phyloP scores from a whole-genome alignment of 768 basidiomycete genomes.

The Psilocybe cyanescens region DNA sequence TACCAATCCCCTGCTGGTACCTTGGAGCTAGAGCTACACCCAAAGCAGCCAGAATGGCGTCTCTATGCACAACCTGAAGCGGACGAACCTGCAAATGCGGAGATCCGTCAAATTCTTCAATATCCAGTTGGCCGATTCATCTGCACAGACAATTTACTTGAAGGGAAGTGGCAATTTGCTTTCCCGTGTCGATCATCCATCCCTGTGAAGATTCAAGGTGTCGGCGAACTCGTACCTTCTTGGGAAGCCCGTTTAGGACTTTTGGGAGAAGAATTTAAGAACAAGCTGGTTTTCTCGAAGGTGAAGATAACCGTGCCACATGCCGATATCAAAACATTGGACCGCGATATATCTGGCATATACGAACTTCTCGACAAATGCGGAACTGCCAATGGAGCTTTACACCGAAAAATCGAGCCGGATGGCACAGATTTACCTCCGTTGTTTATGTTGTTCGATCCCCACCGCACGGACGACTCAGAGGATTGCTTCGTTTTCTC shows the following conservation, averaged over 20 bases:
- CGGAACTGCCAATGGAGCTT: constrained; percentile 83
- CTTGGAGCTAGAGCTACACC: constrained; percentile 79
- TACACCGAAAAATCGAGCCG: constrained; percentile 65
- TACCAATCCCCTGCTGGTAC: constrained; percentile 74
- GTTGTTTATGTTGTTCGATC: constrained; percentile 85
- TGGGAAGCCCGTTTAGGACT: constrained; percentile 89
- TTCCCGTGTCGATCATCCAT: constrained; percentile 64
- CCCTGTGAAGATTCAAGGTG: constrained; percentile 63
- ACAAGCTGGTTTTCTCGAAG: constrained; percentile 67
- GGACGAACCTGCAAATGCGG: constrained; percentile 74
- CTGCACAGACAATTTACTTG: constrained; percentile 59
- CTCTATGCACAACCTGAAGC: constrained; percentile 74
- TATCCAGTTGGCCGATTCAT: constrained; percentile 78
- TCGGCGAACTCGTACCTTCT: constrained; percentile 72
- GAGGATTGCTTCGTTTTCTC: constrained; percentile 90
- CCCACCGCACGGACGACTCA: constrained; percentile 75
- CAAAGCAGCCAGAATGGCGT: constrained; percentile 84
- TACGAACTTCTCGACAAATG: constrained; percentile 86
- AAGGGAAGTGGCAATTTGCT: constrained; percentile 81
- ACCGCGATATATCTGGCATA: constrained; percentile 80
- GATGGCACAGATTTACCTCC: constrained; percentile 59
- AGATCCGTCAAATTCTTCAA: constrained; percentile 73
- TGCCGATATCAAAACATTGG: constrained; percentile 52
- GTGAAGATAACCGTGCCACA: constrained; percentile 64
- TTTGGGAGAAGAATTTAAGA: constrained; percentile 62